These are phyloP conservation scores for Clonostachys sp. DNA, from an alignment of 2,329 filamentous ascomycete genomes.

Conservation along the genomic window DNA sequence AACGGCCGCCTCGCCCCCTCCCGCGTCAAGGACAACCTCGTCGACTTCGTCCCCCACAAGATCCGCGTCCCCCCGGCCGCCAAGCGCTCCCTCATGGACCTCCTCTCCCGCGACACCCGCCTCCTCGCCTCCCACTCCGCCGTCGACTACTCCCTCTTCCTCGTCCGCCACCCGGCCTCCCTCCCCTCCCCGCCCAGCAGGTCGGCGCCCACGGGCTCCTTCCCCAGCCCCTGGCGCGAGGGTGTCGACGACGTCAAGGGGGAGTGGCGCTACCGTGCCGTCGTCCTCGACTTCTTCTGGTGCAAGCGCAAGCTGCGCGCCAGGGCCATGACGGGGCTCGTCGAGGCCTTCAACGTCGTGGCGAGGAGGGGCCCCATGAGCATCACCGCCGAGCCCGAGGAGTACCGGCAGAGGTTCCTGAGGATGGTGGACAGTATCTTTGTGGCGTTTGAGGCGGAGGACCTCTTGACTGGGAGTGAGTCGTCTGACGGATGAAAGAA, in stretches of 20 bases:
- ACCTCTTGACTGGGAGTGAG: not conserved
- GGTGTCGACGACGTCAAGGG: constrained; percentile 58
- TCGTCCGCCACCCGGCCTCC: constrained; percentile 43
- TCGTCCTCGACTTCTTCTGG: constrained; percentile 76
- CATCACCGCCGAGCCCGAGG: constrained; percentile 64
- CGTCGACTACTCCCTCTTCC: constrained; percentile 72
- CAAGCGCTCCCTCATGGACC: constrained; percentile 48
- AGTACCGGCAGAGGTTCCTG: constrained; percentile 56
- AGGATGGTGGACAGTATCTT: constrained; percentile 41
- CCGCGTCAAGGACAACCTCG: constrained; percentile 59
- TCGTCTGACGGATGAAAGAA: not conserved
- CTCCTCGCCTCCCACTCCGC: constrained; percentile 59
- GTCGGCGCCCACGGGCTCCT: not conserved
- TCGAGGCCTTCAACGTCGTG: constrained; percentile 59
- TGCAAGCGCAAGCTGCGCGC: constrained; percentile 66
- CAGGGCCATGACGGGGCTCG: constrained; percentile 59
- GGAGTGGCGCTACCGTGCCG: constrained; percentile 62
- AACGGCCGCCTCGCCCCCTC: constrained; percentile 59
- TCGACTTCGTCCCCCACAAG: constrained; percentile 65
- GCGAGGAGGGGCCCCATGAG: constrained; percentile 67
- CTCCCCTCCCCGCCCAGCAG: not conserved
- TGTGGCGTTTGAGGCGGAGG: constrained; percentile 21
- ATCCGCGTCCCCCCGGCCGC: constrained; percentile 50
- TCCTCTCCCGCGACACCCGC: constrained; percentile 57
- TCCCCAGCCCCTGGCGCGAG: constrained; percentile 46